Evolutionary conservation across 1,284 basidiomycete species (phyloP), one percentile per base, ranked within the genome.

Genomic region (Ceratobasidium sp.): DNA sequence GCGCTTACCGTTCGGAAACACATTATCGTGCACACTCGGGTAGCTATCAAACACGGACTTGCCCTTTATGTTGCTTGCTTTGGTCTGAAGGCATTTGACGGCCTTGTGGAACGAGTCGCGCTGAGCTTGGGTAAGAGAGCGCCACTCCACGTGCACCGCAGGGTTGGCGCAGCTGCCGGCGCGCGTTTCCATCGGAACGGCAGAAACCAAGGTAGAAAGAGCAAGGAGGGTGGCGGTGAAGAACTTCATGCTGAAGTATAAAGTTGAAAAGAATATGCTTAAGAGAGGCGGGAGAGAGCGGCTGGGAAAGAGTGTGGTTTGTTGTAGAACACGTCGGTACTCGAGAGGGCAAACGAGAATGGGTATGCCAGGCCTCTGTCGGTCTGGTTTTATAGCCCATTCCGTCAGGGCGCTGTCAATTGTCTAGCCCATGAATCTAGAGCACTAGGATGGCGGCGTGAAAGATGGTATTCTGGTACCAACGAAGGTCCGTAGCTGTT

Each of bases 1-100:
- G 89, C 33, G 64, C 71, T 28, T 75, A 64, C 71, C 71, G n/a
- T 46, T 55, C 28, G 44, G 26, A 23, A 75, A 75, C 9, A 75
- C 44, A 39, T 64, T 64, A 42, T 64, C 46, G 42, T 75, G 71
- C 26, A 75, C 71, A 33, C 71, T 75, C 23, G 71, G 71, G 51
- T 75, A 75, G 20, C 58, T 42, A 53, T 75, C 46, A 51, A 75
- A 75, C n/a, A n/a, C 20, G 7, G 49, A 49, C 10, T 3, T 20
- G 7, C 71, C 71, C 10, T 46, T 64, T 3, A 49, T 28, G 39
- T 53, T 60, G 46, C 64, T 67, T 6, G 23, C 1, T n/a, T 75
- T 75, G 9, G 71, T 75, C 26, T 58, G 33, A 33, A 33, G 33
- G 33, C 33, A 33, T 33, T 33, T 33, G 33, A 33, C 33, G 33